phyloP scores from a whole-genome alignment of 345 rosid genomes.

The Streptanthus diversifolius region DNA sequence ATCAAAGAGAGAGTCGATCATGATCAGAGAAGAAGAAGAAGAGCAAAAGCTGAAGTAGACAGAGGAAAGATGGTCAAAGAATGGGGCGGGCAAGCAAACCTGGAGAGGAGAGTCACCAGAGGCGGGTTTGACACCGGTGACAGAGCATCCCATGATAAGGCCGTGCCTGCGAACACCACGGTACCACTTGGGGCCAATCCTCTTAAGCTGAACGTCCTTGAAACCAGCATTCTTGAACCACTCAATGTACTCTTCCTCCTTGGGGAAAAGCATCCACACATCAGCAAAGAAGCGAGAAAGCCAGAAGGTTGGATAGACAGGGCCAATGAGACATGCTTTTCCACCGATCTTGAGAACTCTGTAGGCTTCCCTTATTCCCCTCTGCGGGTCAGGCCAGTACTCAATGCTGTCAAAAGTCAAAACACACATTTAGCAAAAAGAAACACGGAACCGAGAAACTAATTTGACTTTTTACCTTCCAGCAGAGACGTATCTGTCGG shows the following conservation, averaged over 20 bases:
- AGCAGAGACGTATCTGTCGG: constrained; percentile 94
- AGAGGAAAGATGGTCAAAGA: not conserved
- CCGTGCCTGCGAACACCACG: constrained; percentile 99
- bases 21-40: not conserved
- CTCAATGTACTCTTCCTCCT: constrained; percentile 97
- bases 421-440: not conserved
- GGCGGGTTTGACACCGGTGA: constrained; percentile 90
- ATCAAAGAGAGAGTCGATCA: not conserved
- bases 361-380: constrained; percentile 96
- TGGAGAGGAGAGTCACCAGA: constrained; percentile 97
- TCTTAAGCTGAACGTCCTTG: constrained; percentile 79
- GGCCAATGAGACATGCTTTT: constrained; percentile 91
- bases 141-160: constrained; percentile 97
- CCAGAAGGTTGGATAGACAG: constrained; percentile 96
- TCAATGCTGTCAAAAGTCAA: constrained; percentile 55
- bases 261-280: constrained; percentile 99
- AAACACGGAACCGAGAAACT: not conserved
- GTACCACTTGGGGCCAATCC: constrained; percentile 99
- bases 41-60: not conserved
- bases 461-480: constrained; percentile 55
- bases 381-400: constrained; percentile 99
- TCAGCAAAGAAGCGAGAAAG: constrained; percentile 96
- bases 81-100: constrained; percentile 38
- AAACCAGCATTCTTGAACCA: constrained; percentile 96
- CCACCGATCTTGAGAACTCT: constrained; percentile 91